Base-by-base conservation (phyloP, 495 filamentous ascomycete species). In the Hypoxylon cercidicola region DNA sequence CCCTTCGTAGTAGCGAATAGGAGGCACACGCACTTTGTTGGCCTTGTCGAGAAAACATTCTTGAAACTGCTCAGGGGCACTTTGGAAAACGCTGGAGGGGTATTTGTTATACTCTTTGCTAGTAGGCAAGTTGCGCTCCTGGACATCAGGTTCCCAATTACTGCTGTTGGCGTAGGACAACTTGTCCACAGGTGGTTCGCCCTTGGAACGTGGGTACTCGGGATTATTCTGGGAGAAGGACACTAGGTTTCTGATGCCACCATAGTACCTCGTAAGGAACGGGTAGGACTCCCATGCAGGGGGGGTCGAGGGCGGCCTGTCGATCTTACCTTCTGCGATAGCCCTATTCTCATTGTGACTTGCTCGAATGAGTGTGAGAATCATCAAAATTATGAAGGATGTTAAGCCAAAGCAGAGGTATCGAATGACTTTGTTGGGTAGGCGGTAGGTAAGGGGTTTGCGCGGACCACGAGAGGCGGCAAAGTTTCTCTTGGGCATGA, bases 181-280 rank as follows among this genome's bases (percentile, higher is more conserved):
- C 44, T 63, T 54, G 53, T 77, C 75, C 19, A 73, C 44, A 8
- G 76, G 71, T 18, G 66, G 63, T 57, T 83, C 81, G 25, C 85
- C 84, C 28, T 77, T 75, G 1, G 75, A 57, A 12, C 79, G 80
- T n/a, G 92, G 92, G 72, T 93, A 97, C 71, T 97, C 90, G 10
- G 93, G 88, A 1, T 81, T 73, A 58, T 89, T 91, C 10, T 89
- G 77, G 13, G 75, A 70, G 43, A 87, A 79, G 7, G 85, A 72
- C 0, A 90, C 85, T 59, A 97, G 66, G 1, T 79, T 87, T 59
- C 85, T 80, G 44, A 97, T 80, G 0, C 93, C 93, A 13, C 93
- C 93, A 73, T 95, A 89, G 72, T 97, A 97, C 53, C 93, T 82
- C 45, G 83, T 87, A 56, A 97, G 75, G 71, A 95, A 93, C 0